Percentiles rank a stretch among this genome's conserved stretches.
Conservation (phyloP, 805 yeast species). For the Candida manassasensis region DNA sequence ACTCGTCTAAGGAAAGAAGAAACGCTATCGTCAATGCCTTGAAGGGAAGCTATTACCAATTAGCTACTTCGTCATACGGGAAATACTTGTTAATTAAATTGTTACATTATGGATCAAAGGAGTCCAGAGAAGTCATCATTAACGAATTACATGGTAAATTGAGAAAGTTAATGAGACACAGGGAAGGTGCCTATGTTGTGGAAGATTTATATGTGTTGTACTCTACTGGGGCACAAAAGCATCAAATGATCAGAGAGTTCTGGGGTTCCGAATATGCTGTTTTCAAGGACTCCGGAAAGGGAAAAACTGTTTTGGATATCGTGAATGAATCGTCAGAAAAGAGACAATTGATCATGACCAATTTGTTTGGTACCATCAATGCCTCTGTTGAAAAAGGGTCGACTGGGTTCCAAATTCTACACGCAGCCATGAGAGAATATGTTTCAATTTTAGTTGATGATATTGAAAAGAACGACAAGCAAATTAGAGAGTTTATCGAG, state of each 20-base stretch:
- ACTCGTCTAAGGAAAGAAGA: slow-evolving; percentile 75
- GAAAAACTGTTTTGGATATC: slow-evolving; percentile 60
- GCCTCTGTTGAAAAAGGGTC: slow-evolving; percentile 95
- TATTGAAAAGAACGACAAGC: slow-evolving; percentile 41
- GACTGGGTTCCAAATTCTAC: slow-evolving; percentile 91
- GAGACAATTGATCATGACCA: slow-evolving; percentile 66
- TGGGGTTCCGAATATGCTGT: slow-evolving; percentile 96
- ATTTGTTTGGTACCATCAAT: slow-evolving; percentile 75
- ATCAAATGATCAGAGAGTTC: slow-evolving; percentile 90
- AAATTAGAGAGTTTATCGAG: slow-evolving; percentile 77
- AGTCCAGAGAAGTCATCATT: slow-evolving; percentile 68
- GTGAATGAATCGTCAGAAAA: slow-evolving; percentile 69
- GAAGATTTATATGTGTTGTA: slow-evolving; percentile 88
- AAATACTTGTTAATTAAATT: slow-evolving; percentile 85
- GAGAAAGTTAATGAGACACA: slow-evolving; percentile 90
- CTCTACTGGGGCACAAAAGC: slow-evolving; percentile 77
- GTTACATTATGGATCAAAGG: slow-evolving; percentile 86
- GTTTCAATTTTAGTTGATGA: slow-evolving; percentile 62
- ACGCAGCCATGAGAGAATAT: slow-evolving; percentile 93
- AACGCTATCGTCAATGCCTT: slow-evolving; percentile 61
- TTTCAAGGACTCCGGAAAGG: slow-evolving; percentile 70
- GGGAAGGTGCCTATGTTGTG: slow-evolving; percentile 96
- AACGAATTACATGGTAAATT: slow-evolving; percentile 87
- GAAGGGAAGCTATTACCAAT: slow-evolving; percentile 69
- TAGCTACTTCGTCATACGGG: slow-evolving; percentile 92